Evolutionary conservation across 2,329 filamentous ascomycete species (phyloP).

Genomic region (Hymenoscyphus scutula): DNA sequence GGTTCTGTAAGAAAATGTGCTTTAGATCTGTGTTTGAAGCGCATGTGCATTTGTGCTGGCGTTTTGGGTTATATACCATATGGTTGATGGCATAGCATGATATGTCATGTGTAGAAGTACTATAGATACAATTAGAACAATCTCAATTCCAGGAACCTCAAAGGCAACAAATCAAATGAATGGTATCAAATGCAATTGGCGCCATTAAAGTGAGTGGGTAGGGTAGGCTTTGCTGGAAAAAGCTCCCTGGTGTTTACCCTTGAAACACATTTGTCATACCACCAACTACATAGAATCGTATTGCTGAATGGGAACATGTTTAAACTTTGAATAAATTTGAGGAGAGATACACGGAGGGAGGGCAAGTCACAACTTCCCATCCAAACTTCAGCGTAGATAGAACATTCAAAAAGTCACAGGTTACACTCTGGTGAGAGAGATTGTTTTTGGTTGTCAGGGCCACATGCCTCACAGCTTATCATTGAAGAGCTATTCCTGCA

Average conservation of each 20-base stretch:
- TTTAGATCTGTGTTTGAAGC: neutral
- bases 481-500: constrained; percentile 20
- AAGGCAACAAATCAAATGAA: too few relatives aligned
- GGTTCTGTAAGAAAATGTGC: neutral
- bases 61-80: neutral
- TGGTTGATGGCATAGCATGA: neutral
- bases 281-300: too few relatives aligned
- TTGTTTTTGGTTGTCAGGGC: constrained; percentile 5
- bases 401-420: neutral
- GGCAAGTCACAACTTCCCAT: neutral
- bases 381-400: neutral
- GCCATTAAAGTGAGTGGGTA: too few relatives aligned
- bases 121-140: neutral
- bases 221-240: too few relatives aligned
- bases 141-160: neutral
- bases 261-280: too few relatives aligned
- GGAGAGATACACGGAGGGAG: too few relatives aligned
- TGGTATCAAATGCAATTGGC: too few relatives aligned
- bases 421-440: neutral
- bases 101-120: neutral
- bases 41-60: neutral
- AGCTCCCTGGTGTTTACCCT: too few relatives aligned
- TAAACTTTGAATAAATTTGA: too few relatives aligned
- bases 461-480: constrained; percentile 14
- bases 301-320: too few relatives aligned